Evolutionary conservation across 2,329 filamentous ascomycete species (phyloP), one percentile per base, ranked within the genome.

Genomic region (Paecilomyces variotii): DNA sequence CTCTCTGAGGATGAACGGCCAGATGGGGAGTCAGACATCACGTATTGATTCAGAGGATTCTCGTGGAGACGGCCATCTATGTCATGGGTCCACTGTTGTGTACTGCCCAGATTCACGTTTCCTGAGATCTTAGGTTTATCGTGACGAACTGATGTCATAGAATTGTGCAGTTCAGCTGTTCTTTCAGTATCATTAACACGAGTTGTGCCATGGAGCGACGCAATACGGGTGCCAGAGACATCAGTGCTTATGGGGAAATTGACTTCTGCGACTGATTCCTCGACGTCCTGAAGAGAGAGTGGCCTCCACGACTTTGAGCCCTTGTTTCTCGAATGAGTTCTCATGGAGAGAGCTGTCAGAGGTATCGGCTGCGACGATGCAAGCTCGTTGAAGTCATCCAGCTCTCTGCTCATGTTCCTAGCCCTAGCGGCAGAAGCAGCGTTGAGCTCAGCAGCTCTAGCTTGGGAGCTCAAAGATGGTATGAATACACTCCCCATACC

Each of bases 311-410:
- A 52, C 54, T 62, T 70, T 4, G 57, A 57, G 6, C 59, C 63
- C 61, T 63, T 67, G 35, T 63, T 64, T 27, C 60, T 59, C 24
- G 64, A 62, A 50, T 58, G 59, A 11, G 60, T 56, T 54, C 59
- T 65, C 11, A 34, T 61, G 49, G 60, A 61, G 14, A 68, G 54
- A 12, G 67, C 60, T 14, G 63, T 62, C 34, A 68, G 53, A 52
- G 64, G 62, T n/a, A 68, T 56, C 1, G 66, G 65, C 14, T 63
- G 63, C 28, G 67, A 68, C 4, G 66, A 68, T 6, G 64, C 60
- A 12, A 68, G 59, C 0, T 66, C 61, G 53, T 64, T 64, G 25
- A 64, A 50, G 52, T 60, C 61, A 55, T 60, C 51, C 14, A 69
- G 34, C 50, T 68, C 67, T 25, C 64, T 55, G 11, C 53, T 56